These are phyloP conservation scores for Globisporangium nagaii DNA, from an alignment of 352 stramenopile genomes.

Conservation along the genomic window DNA sequence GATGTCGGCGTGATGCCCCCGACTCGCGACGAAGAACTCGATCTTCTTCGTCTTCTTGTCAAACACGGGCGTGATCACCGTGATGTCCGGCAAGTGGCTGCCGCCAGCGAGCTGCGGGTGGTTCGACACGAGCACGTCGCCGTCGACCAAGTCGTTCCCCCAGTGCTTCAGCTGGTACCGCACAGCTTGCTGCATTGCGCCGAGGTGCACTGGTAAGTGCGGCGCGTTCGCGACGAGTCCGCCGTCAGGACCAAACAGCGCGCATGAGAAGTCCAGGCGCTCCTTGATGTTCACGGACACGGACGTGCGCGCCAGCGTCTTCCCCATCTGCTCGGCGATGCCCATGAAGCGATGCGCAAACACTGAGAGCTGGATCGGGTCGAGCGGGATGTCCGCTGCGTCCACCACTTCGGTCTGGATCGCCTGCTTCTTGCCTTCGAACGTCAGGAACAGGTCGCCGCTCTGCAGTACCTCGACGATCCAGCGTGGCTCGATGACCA, in stretches of 20 bases:
- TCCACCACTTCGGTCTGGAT: slow-evolving; percentile 21
- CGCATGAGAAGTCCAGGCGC: slow-evolving; percentile 98
- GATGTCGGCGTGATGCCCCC: slow-evolving; percentile 98
- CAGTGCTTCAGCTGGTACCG: slow-evolving; percentile 91
- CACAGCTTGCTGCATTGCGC: slow-evolving; percentile 98
- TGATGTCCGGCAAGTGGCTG: slow-evolving; percentile 98
- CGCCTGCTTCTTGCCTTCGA: slow-evolving; percentile 26
- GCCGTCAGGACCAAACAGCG: slow-evolving; percentile 96
- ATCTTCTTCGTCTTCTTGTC: slow-evolving; percentile 85
- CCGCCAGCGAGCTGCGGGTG: slow-evolving; percentile 98
- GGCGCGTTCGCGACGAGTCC: slow-evolving; percentile 99
- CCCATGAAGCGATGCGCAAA: slow-evolving; percentile 99
- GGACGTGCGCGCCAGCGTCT: slow-evolving; percentile 94
- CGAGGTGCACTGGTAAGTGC: slow-evolving; percentile 98
- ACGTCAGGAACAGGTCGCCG: slow-evolving; percentile 94
- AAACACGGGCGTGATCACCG: slow-evolving; percentile 99
- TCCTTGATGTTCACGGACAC: slow-evolving; percentile 99
- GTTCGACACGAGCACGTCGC: slow-evolving; percentile 98
- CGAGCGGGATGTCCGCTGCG: slow-evolving; percentile 47
- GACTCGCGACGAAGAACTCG: slow-evolving; percentile 98
- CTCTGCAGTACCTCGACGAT: slow-evolving; percentile 88
- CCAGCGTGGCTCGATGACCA: slow-evolving; percentile 97
- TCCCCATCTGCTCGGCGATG: slow-evolving; percentile 99
- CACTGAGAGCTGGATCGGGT: slow-evolving; percentile 96
- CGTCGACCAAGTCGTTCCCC: slow-evolving; percentile 90